Conservation (phyloP, 2,329 filamentous ascomycete genomes). For the Tothia fuscella region DNA sequence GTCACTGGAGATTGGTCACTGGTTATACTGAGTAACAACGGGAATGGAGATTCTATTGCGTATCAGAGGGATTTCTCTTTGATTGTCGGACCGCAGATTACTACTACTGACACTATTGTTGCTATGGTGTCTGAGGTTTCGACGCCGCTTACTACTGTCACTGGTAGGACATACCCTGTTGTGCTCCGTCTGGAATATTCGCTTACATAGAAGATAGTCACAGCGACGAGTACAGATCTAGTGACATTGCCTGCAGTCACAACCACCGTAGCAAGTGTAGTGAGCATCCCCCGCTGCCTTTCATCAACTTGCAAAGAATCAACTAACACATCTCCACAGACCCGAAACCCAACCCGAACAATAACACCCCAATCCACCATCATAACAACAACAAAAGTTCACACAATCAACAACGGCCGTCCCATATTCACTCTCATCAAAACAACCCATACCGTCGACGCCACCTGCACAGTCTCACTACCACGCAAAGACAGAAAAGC, state of each 20-base stretch:
- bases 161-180: background rate
- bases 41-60: slow-evolving; percentile 31
- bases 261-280: slow-evolving; percentile 13
- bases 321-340: too few species aligned
- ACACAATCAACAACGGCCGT: slow-evolving; percentile 18
- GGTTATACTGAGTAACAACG: slow-evolving; percentile 33
- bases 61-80: slow-evolving; percentile 32
- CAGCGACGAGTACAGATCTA: slow-evolving; percentile 15
- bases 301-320: too few species aligned
- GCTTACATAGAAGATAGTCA: slow-evolving; percentile 11
- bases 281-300: too few species aligned
- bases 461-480: slow-evolving; percentile 20
- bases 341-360: slow-evolving; percentile 17
- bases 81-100: slow-evolving; percentile 24
- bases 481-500: slow-evolving; percentile 17
- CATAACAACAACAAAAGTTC: slow-evolving; percentile 19
- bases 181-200: too few species aligned
- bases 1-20: slow-evolving; percentile 33
- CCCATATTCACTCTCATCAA: slow-evolving; percentile 14
- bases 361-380: slow-evolving; percentile 16
- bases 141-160: slow-evolving; percentile 14
- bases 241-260: slow-evolving; percentile 17
- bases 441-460: slow-evolving; percentile 20
- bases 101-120: slow-evolving; percentile 17
- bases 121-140: slow-evolving; percentile 12